Conservation (phyloP, 148 eudicot species). For the Linanthus parryae region DNA sequence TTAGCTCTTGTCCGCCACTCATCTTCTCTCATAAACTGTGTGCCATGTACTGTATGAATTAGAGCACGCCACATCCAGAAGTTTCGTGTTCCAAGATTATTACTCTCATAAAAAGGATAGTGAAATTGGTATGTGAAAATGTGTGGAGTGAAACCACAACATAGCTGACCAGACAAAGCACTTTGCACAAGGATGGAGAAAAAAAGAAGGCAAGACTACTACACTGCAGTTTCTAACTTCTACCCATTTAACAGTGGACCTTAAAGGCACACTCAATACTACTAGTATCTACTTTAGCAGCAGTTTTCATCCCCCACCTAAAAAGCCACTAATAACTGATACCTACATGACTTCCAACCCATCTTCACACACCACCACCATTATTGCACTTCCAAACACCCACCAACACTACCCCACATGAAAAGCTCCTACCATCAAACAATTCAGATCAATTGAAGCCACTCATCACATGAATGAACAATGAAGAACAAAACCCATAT, state of each 20-base stretch:
- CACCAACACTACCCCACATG: slow-evolving; percentile 8
- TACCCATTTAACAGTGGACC: slow-evolving; percentile 20
- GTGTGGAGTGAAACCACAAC: slow-evolving; percentile 19
- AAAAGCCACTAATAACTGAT: slow-evolving; percentile 22
- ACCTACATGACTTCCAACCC: slow-evolving; percentile 25
- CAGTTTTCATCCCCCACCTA: slow-evolving; percentile 15
- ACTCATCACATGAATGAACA: too few species aligned
- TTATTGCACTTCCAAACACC: slow-evolving; percentile 5
- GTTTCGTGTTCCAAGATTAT: too few species aligned
- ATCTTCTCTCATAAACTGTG: too few species aligned
- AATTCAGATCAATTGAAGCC: too few species aligned
- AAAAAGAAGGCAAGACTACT: slow-evolving; percentile 17
- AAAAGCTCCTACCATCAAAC: slow-evolving; percentile 5
- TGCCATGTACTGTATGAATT: too few species aligned
- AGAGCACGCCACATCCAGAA: too few species aligned
- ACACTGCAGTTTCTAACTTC: slow-evolving; percentile 23
- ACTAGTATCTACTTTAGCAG: slow-evolving; percentile 27
- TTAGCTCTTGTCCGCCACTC: too few species aligned
- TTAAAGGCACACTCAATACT: slow-evolving; percentile 22
- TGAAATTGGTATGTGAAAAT: too few species aligned
- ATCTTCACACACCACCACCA: slow-evolving; percentile 12
- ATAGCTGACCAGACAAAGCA: slow-evolving; percentile 49
- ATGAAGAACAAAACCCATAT: too few species aligned
- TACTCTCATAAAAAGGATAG: too few species aligned
- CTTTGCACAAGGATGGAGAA: slow-evolving; percentile 14